Evolutionary conservation across 306 rosid genomes (phyloP).

Genomic region (Fagus crenata): DNA sequence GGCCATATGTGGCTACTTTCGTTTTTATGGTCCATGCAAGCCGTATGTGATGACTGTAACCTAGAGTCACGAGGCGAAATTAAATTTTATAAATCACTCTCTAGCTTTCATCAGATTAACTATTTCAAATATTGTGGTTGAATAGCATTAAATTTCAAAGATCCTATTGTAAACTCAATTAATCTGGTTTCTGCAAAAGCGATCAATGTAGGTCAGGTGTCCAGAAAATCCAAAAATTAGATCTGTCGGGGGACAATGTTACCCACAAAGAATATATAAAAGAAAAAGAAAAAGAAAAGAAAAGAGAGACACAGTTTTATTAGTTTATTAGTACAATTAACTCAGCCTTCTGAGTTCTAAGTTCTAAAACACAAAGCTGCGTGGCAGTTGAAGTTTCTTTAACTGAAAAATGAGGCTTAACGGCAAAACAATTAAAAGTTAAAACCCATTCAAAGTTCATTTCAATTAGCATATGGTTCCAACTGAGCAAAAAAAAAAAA

Average conservation of each 20-base stretch:
- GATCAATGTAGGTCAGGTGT: background rate
- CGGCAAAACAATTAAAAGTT: background rate
- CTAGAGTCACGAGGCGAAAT: too few relatives aligned
- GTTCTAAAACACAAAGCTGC: background rate
- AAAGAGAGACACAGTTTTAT: too few relatives aligned
- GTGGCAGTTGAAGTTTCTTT: too few relatives aligned
- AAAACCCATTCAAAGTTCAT: too few relatives aligned
- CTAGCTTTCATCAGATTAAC: too few relatives aligned
- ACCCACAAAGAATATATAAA: background rate
- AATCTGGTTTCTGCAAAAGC: background rate
- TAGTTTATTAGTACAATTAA: too few relatives aligned
- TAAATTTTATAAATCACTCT: too few relatives aligned
- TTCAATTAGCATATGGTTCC: too few relatives aligned
- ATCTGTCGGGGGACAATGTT: background rate
- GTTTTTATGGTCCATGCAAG: background rate
- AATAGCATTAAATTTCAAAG: background rate
- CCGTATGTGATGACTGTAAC: too few relatives aligned
- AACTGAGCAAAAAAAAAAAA: too few relatives aligned
- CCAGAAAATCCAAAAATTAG: background rate
- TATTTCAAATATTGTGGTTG: background rate
- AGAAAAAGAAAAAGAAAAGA: background rate
- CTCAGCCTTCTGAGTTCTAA: background rate
- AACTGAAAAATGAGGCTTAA: background rate
- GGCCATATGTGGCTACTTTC: background rate
- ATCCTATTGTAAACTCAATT: background rate